Base-by-base conservation (phyloP, 208 protist species). In the Lotmaria passim region DNA sequence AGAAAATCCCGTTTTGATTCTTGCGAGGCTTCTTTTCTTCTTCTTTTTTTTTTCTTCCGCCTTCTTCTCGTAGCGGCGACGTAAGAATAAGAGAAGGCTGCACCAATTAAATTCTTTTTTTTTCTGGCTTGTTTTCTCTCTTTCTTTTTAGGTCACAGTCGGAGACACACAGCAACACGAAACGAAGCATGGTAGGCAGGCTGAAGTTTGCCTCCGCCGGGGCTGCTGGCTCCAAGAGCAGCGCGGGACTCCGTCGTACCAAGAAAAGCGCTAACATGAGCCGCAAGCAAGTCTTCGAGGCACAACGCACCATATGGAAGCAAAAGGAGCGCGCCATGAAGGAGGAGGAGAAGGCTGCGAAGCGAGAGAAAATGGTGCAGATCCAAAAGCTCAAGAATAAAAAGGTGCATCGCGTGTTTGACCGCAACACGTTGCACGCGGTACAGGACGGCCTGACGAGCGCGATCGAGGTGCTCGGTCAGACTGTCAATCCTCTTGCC, bases 381-480 rank as follows among this genome's bases (percentile, higher is more conserved):
- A 74, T 91, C 14, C 69, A 81, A n/a, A 81, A 86, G 65, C 52
- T 51, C 11, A 81, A 84, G 28, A 92, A 94, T 71, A 96, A 94
- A 73, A 89, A 87, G 71, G 76, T 69, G 8, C 78, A 89, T 59
- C 91, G 89, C 60, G 51, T 73, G n/a, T 96, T 96, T 47, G 87
- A 96, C 57, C 77, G 73, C 17, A 50, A 31, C 30, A 82, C 65
- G 10, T 67, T 96, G 33, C 70, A 81, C 28, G 82, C 79, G 17
- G 87, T 96, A 33, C 91, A 94, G 56, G 87, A 89, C 3, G 91
- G 91, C 17, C 66, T 96, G 26, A 81, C 80, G 23, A 79, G 78
- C 34, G 89, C 86, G 26, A 93, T 96, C 66, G 48, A 78, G 33
- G 61, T 62, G 30, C 84, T 96, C 12, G 73, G 78, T 1, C 84